A percentile compares a stretch with the other conserved stretches of the same genome.
Conservation (phyloP, 352 stramenopile genomes). For the Elongisporangium senticosum region DNA sequence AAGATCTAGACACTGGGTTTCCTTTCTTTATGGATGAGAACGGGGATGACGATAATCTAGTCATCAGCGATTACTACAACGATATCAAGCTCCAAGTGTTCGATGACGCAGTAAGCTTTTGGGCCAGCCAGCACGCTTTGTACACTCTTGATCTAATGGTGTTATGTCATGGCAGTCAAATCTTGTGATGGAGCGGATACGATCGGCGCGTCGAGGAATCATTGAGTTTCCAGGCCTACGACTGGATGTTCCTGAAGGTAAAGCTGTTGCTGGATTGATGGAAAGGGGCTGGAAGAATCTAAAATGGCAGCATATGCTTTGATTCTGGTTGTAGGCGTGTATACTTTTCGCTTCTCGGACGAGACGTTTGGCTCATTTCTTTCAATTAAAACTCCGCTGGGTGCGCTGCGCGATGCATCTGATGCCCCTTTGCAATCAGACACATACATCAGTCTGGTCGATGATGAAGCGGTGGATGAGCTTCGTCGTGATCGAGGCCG, state of each 20-base stretch:
- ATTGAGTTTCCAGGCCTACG: slow-evolving; percentile 54
- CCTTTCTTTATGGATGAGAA: slow-evolving; percentile 68
- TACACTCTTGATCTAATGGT: neutral
- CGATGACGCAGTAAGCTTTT: slow-evolving; percentile 39
- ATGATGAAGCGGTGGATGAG: slow-evolving; percentile 25
- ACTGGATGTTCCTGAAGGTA: slow-evolving; percentile 61
- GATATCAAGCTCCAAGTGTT: slow-evolving; percentile 49
- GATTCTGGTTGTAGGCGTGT: slow-evolving; percentile 30
- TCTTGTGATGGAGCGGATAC: slow-evolving; percentile 52
- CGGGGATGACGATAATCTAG: slow-evolving; percentile 58
- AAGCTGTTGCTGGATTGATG: neutral
- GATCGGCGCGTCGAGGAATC: slow-evolving; percentile 36
- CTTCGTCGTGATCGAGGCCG: slow-evolving; percentile 8
- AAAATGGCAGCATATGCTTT: neutral
- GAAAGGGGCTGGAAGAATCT: neutral
- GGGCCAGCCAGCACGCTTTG: neutral
- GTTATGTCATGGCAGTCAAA: slow-evolving; percentile 25
- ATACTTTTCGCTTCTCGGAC: slow-evolving; percentile 66
- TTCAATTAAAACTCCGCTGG: slow-evolving; percentile 43
- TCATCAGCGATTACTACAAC: slow-evolving; percentile 62
- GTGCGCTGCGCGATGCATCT: slow-evolving; percentile 35
- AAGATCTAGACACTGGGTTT: slow-evolving; percentile 46
- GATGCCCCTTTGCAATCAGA: slow-evolving; percentile 26
- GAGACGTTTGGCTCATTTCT: slow-evolving; percentile 53
- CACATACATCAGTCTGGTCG: slow-evolving; percentile 19